Base-by-base conservation (phyloP, 495 filamentous ascomycete genomes). In the Friedmanniomyces simplex region DNA sequence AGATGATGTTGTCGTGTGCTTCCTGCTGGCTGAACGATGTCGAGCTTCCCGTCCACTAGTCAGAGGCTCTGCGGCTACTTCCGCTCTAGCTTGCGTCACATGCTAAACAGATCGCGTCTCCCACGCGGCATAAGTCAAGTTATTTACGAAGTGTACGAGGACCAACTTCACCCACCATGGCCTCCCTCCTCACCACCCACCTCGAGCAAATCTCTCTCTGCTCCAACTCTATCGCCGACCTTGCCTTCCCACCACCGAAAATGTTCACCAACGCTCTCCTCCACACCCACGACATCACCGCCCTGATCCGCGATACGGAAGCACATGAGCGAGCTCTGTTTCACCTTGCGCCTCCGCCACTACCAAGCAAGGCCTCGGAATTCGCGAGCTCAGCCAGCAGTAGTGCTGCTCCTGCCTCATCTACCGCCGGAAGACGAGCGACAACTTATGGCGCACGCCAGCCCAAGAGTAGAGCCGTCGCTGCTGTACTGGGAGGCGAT, bases 241-340 rank as follows among this genome's bases (percentile, higher is more conserved):
- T 96, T 34, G 85, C 89, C 20, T 98, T 98, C 63, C 88, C 88
- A 24, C 80, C 80, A 14, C 88, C 93, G n/a, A 94, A 89, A 64
- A 88, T 91, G 66, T 98, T 97, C 72, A 95, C 91, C 61, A 96
- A 95, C 71, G 88, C 93, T 34, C 79, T 97, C 42, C 81, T 97
- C 50, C 83, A 84, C 55, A 80, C 81, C 55, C 86, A 87, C 65
- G 93, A 98, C 69, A 96, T 98, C 63, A 96, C 94, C 11, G 79
- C 89, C 12, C 70, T 98, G 14, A 96, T 98, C 63, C 87, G 93
- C 55, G 93, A 98, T 70, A 96, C 91, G 30, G 93, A 98, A 72
- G 74, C 83, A 18, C 93, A 98, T 73, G 93, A 98, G 72, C 86
- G 91, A 63, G 94, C 91, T 14, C 80, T 98, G 3, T 98, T 98